phyloP scores from a whole-genome alignment of 805 yeast genomes.

The Saturnispora kantuleensis region DNA sequence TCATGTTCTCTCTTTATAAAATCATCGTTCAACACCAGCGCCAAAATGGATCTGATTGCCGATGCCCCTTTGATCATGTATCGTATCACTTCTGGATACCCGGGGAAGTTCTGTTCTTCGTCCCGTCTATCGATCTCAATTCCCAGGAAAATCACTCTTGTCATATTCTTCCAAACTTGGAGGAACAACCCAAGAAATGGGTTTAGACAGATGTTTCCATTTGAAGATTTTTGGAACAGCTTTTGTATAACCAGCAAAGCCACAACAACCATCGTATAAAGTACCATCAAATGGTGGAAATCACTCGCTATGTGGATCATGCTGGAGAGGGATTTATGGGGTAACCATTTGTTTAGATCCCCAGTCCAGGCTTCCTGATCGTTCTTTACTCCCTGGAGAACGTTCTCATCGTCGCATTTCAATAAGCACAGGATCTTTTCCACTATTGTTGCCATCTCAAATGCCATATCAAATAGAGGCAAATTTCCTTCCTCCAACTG shows the following conservation, averaged over 20 bases:
- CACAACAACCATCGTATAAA: slow-evolving; percentile 37
- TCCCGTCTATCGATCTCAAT: slow-evolving; percentile 47
- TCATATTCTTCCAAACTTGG: slow-evolving; percentile 57
- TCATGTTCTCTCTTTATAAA: slow-evolving; percentile 39
- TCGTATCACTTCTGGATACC: slow-evolving; percentile 37
- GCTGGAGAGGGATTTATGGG: slow-evolving; percentile 22
- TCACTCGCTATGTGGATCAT: slow-evolving; percentile 19
- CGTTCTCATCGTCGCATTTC: slow-evolving; percentile 34
- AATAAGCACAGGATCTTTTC: slow-evolving; percentile 28
- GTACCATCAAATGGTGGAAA: slow-evolving; percentile 31
- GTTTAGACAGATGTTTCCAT: slow-evolving; percentile 37
- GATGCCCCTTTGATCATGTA: slow-evolving; percentile 52
- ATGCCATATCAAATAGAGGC: slow-evolving; percentile 28
- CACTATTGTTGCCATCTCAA: slow-evolving; percentile 27
- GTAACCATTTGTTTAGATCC: slow-evolving; percentile 29
- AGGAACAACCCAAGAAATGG: slow-evolving; percentile 54
- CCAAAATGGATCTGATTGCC: slow-evolving; percentile 51
- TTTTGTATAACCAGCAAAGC: slow-evolving; percentile 36
- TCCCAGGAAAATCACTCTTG: slow-evolving; percentile 49
- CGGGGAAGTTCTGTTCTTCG: slow-evolving; percentile 32
- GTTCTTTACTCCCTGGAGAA: slow-evolving; percentile 32
- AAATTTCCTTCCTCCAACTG: slow-evolving; percentile 19
- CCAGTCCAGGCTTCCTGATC: slow-evolving; percentile 29
- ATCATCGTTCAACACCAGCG: slow-evolving; percentile 48
- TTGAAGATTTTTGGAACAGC: slow-evolving; percentile 24